phyloP scores from a whole-genome alignment of 2,329 filamentous ascomycete species.

The Calonectria henricotiae region DNA sequence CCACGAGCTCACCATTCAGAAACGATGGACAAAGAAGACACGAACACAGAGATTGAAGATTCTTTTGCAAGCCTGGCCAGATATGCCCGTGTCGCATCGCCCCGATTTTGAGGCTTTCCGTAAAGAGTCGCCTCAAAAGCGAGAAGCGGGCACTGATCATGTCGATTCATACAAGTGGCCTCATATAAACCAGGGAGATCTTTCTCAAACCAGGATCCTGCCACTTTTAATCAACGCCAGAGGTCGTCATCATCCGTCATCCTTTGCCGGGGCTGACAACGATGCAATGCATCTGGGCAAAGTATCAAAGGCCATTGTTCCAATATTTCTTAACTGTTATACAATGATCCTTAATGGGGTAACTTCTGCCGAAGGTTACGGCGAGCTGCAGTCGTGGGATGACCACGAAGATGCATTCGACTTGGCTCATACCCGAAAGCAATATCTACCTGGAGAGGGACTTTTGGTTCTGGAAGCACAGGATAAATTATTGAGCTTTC shows the following conservation, averaged over 20 bases:
- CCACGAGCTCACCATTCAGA: constrained; percentile 68
- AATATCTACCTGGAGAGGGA: constrained; percentile 64
- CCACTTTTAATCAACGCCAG: constrained; percentile 70
- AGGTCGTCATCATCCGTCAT: constrained; percentile 63
- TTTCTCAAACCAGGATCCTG: constrained; percentile 62
- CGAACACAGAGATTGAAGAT: constrained; percentile 63
- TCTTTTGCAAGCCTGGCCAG: constrained; percentile 66
- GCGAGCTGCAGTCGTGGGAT: constrained; percentile 57
- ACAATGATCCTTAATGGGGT: constrained; percentile 58
- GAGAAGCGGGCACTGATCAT: constrained; percentile 44
- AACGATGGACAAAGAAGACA: constrained; percentile 71
- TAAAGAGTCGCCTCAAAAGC: constrained; percentile 43
- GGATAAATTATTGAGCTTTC: constrained; percentile 64
- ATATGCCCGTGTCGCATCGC: constrained; percentile 66
- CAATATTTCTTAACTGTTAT: constrained; percentile 53
- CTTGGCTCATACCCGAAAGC: constrained; percentile 56
- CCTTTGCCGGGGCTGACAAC: constrained; percentile 66
- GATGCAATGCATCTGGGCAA: constrained; percentile 55
- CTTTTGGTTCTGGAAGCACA: constrained; percentile 69
- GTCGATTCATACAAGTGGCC: constrained; percentile 66
- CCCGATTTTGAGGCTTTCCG: constrained; percentile 66
- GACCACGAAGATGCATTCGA: constrained; percentile 58
- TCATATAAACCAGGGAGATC: constrained; percentile 72
- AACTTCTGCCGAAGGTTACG: constrained; percentile 55
- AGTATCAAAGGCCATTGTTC: constrained; percentile 47